Evolutionary conservation across 176 grass and related monocot genomes (phyloP), one percentile per base, ranked within the genome.

Genomic region (Eragrostis nindensis): DNA sequence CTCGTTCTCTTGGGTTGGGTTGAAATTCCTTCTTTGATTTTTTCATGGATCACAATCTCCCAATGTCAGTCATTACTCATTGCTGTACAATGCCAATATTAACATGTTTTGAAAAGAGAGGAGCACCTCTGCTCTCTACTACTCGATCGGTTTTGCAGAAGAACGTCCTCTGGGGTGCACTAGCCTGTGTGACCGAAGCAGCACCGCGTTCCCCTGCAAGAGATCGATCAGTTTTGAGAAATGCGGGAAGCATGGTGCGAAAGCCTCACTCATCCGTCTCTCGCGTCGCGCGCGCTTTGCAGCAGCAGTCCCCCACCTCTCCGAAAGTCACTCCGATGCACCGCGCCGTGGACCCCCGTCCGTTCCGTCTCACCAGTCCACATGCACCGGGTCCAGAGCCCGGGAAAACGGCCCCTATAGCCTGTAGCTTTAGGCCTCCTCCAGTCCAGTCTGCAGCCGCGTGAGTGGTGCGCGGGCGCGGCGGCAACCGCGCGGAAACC

Each of bases 141-240:
- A n/a, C n/a, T n/a, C n/a, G n/a, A n/a, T n/a, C 4, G 32, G 32
- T 36, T 36, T 36, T 36, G 32, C 32, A 36, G 32, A 36, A 4
- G 32, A 36, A 36, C 32, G 4, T 1, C 32, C 32, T 25, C 26
- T 1, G n/a, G 22, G 9, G 50, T 69, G 53, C 18, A 11, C 1
- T n/a, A 1, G 0, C 4, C 14, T 8, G 67, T n/a, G 86, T 87
- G 74, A 21, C 0, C 59, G 4, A 29, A 83, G 80, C 80, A 9
- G 1, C n/a, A 0, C 26, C 0, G 7, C 44, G 69, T 26, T 27
- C 40, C 21, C 50, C 36, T 15, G 56, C 39, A 30, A 18, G 17
- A n/a, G 21, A 18, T 12, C 16, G 41, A 53, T 75, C 72, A 4
- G 65, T 74, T 68, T 45, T 50, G 85, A 16, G 85, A 71, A 86